Percentiles rank a stretch among this genome's conserved stretches.
Conservation (phyloP, 495 filamentous ascomycete genomes). For the Neurospora sp. region DNA sequence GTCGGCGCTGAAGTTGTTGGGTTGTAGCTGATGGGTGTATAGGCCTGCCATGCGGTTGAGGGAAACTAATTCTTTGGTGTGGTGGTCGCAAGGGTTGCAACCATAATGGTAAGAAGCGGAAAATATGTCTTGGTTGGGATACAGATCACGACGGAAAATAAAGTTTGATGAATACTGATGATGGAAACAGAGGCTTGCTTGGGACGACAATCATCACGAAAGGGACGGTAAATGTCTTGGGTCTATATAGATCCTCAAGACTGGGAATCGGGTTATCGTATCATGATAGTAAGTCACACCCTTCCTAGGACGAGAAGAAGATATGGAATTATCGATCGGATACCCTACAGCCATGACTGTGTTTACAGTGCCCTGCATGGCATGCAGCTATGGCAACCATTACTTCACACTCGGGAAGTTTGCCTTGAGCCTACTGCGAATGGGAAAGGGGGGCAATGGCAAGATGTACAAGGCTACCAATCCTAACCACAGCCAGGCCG, state of each 20-base stretch:
- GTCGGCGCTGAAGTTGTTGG: background rate
- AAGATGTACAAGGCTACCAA: background rate
- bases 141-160: background rate
- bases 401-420: background rate
- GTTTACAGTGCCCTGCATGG: background rate
- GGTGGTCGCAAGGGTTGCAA: background rate
- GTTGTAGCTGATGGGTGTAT: background rate
- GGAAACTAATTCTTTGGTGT: background rate
- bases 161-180: background rate
- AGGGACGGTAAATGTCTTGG: background rate
- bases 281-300: background rate
- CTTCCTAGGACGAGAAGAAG: background rate
- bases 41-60: background rate
- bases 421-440: background rate
- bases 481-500: background rate
- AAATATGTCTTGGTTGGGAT: background rate
- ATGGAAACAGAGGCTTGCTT: background rate
- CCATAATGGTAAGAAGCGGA: background rate
- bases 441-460: background rate
- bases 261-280: background rate
- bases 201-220: background rate
- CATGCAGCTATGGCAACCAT: background rate
- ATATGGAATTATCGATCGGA: background rate
- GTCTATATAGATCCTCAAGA: background rate
- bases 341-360: background rate